A percentile compares a stretch with the other conserved stretches of the same genome.
phyloP scores from a whole-genome alignment of 23 red algal species.

The Gracilaria domingensis region DNA sequence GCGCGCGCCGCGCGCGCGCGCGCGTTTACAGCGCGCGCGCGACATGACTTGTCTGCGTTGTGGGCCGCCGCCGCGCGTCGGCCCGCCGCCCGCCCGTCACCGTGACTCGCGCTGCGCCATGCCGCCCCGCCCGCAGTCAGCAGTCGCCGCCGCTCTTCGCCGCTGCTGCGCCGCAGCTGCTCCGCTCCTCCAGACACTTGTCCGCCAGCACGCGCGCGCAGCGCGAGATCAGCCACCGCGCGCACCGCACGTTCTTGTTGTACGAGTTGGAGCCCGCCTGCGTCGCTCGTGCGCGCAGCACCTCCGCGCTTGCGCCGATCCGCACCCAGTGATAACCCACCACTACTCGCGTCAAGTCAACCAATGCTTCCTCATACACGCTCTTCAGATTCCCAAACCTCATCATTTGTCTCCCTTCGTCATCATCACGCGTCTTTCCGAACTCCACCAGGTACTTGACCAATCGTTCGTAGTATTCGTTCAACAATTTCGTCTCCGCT shows the following conservation, averaged over 20 bases:
- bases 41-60: not conserved
- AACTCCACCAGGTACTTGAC: constrained; percentile 33
- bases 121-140: not conserved
- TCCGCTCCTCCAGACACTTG: not conserved
- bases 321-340: constrained; percentile 70
- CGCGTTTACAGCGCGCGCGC: not conserved
- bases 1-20: not conserved
- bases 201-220: constrained; percentile 13
- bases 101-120: no score
- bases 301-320: constrained; percentile 42
- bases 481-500: constrained; percentile 33
- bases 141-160: not conserved
- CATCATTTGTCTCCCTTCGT: not conserved
- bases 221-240: constrained; percentile 51
- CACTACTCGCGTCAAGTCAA: constrained; percentile 69
- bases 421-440: constrained; percentile 47
- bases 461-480: constrained; percentile 46
- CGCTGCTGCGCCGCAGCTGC: not conserved
- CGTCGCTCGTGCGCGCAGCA: constrained; percentile 17
- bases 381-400: constrained; percentile 29
- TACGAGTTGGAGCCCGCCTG: constrained; percentile 64
- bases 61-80: no score
- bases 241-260: constrained; percentile 65
- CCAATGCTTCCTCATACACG: constrained; percentile 40
- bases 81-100: no score